A percentile compares a stretch with the other conserved stretches of the same genome.
Evolutionary conservation across 1,284 basidiomycete species (phyloP).

Genomic region (Entoloma clypeatum): DNA sequence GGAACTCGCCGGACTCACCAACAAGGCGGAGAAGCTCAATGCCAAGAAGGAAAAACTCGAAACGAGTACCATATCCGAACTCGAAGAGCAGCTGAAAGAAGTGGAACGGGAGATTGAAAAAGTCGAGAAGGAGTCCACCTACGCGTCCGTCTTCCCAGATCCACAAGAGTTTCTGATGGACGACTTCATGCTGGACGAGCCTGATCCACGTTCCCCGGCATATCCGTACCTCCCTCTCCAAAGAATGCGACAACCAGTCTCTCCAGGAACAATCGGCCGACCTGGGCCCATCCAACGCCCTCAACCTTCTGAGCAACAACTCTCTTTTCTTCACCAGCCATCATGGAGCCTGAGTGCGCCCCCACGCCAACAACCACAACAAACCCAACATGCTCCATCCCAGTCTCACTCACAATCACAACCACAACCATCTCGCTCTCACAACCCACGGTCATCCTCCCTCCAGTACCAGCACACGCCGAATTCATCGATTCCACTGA

Average conservation of each 20-base stretch:
- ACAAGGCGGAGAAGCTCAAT: conserved; percentile 50
- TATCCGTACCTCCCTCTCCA: conserved; percentile 23
- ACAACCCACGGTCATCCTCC: conserved; percentile 26
- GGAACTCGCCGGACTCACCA: conserved; percentile 42
- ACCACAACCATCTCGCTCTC: conserved; percentile 13
- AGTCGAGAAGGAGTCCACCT: conserved; percentile 34
- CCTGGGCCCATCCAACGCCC: conserved; percentile 33
- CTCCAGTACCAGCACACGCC: conserved; percentile 23
- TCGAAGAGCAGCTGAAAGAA: conserved; percentile 51
- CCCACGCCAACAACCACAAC: conserved; percentile 8
- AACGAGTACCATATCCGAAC: conserved; percentile 41
- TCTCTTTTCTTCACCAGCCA: conserved; percentile 6
- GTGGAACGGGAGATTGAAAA: conserved; percentile 48
- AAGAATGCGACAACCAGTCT: conserved; percentile 22
- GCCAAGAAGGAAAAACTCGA: conserved; percentile 55
- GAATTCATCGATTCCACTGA: conserved; percentile 23
- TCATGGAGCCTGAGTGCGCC: conserved; percentile 10
- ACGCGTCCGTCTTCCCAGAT: conserved; percentile 20
- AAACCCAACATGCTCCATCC: conserved; percentile 13
- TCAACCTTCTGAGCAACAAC: conserved; percentile 16
- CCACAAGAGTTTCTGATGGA: conserved; percentile 18
- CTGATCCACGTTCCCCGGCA: conserved; percentile 14
- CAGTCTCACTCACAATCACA: conserved; percentile 17
- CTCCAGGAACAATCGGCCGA: conserved; percentile 23
- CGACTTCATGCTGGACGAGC: conserved; percentile 9